A percentile compares a stretch with the other conserved stretches of the same genome.
phyloP scores from a whole-genome alignment of 2,329 filamentous ascomycete species.

The Diplocarpon mali region DNA sequence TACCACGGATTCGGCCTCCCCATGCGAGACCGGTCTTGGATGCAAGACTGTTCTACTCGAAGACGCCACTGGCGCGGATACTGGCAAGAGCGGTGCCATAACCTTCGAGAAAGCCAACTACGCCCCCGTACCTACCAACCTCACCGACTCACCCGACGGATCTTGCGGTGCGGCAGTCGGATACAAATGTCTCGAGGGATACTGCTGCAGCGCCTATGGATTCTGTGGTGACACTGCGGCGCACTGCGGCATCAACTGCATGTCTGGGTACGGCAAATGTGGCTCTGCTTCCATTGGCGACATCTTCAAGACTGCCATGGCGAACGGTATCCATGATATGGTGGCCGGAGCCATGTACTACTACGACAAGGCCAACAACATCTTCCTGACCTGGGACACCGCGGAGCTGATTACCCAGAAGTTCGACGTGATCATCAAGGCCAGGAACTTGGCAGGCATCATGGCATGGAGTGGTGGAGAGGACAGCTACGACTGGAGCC shows the following conservation, averaged over 20 bases:
- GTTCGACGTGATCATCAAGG: conserved; percentile 46
- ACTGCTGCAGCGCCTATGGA: conserved; percentile 11
- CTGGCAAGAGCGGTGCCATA: conserved; percentile 27
- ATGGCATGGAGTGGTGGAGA: conserved; percentile 69
- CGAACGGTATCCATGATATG: conserved; percentile 44
- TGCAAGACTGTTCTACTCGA: conserved; percentile 47
- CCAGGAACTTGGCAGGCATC: conserved; percentile 51
- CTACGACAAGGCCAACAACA: conserved; percentile 44
- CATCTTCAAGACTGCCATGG: conserved; percentile 42
- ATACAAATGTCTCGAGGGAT: conserved; percentile 4
- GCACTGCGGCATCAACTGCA: conserved; percentile 9
- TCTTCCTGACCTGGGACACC: conserved; percentile 71
- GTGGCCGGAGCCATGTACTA: conserved; percentile 54
- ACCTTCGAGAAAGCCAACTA: conserved; percentile 12
- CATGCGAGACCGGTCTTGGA: conserved; percentile 34
- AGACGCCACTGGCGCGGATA: conserved; percentile 43
- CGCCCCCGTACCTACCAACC: conserved; percentile 29
- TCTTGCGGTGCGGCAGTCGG: conserved; percentile 8
- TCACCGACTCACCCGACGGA: conserved; percentile 12
- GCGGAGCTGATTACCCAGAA: conserved; percentile 48
- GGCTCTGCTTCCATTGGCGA: neutral
- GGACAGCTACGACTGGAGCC: conserved; percentile 38
- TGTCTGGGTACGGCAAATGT: conserved; percentile 7
- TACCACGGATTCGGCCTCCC: conserved; percentile 33
- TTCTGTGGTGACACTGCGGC: conserved; percentile 6